These are phyloP conservation scores for Gaertneriomyces sp. DNA, from an alignment of 192 early-diverging fungal genomes.

Conservation along the genomic window DNA sequence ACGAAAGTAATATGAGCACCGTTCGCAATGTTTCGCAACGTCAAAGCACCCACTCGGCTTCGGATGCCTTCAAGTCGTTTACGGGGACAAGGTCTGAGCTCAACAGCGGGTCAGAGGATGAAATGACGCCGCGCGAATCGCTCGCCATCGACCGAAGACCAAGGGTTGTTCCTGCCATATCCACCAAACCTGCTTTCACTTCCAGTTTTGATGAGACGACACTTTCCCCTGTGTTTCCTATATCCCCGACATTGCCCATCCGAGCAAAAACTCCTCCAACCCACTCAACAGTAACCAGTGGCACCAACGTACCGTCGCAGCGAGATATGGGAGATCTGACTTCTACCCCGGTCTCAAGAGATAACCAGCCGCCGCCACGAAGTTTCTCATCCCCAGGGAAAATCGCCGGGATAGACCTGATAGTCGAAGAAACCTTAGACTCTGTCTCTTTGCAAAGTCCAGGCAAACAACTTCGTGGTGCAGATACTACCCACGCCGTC, in stretches of 20 bases:
- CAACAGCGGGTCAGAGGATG: no score
- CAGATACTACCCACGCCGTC: background rate
- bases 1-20: no score
- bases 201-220: conserved; percentile 7
- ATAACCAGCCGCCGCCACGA: background rate
- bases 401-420: background rate
- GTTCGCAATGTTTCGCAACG: no score
- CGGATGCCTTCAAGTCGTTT: no score
- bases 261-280: background rate
- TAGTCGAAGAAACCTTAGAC: background rate
- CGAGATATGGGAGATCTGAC: background rate
- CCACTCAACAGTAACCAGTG: background rate
- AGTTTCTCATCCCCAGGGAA: conserved; percentile 12
- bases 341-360: background rate
- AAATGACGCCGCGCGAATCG: no score
- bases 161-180: background rate
- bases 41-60: no score
- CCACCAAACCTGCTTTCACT: conserved; percentile 14
- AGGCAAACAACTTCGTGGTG: no score
- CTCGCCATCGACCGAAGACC: background rate
- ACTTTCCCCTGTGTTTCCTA: conserved; percentile 23
- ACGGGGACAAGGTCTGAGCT: no score
- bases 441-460: background rate
- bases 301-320: background rate
- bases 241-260: conserved; percentile 11